A percentile compares a stretch with the other conserved stretches of the same genome.
These are phyloP conservation scores for Aureobasidium musti DNA, from an alignment of 2,329 filamentous ascomycete species.

Conservation along the genomic window DNA sequence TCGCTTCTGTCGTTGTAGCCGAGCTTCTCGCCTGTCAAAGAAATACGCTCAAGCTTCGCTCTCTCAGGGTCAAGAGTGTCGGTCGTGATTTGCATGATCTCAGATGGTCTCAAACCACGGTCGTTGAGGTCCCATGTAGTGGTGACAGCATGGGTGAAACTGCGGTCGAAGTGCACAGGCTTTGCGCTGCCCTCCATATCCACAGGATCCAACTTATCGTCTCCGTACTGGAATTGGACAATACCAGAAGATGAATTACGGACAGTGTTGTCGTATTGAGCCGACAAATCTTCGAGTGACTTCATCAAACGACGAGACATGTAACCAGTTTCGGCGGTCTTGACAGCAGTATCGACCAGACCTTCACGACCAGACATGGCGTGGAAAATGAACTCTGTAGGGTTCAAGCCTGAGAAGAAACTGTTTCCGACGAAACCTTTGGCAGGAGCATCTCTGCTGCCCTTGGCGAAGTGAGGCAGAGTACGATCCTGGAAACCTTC, in stretches of 20 bases:
- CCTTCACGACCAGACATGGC: conserved; percentile 98
- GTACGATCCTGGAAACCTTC: conserved; percentile 97
- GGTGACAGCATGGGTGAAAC: conserved; percentile 77
- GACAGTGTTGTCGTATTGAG: conserved; percentile 91
- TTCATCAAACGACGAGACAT: conserved; percentile 99
- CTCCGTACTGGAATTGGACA: conserved; percentile 96
- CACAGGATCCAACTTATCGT: conserved; percentile 91
- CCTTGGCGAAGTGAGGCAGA: conserved; percentile 92
- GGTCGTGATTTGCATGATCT: conserved; percentile 70
- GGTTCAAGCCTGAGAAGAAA: conserved; percentile 89
- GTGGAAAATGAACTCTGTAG: conserved; percentile 96
- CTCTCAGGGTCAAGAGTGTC: conserved; percentile 69
- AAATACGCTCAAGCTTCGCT: conserved; percentile 61
- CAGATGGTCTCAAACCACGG: conserved; percentile 68
- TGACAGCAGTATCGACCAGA: conserved; percentile 97
- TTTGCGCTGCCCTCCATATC: conserved; percentile 96
- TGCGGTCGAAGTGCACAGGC: conserved; percentile 88
- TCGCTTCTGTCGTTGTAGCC: conserved; percentile 70
- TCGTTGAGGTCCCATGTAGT: conserved; percentile 80
- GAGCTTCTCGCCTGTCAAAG: conserved; percentile 63
- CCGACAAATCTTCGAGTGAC: conserved; percentile 90
- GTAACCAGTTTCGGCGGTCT: conserved; percentile 97
- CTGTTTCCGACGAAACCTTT: conserved; percentile 98
- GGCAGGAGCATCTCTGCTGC: conserved; percentile 84
- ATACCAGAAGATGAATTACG: conserved; percentile 85